Percentiles rank a stretch among this genome's conserved stretches.
Conservation (phyloP, 768 basidiomycete species). For the Tulasnella sp. region DNA sequence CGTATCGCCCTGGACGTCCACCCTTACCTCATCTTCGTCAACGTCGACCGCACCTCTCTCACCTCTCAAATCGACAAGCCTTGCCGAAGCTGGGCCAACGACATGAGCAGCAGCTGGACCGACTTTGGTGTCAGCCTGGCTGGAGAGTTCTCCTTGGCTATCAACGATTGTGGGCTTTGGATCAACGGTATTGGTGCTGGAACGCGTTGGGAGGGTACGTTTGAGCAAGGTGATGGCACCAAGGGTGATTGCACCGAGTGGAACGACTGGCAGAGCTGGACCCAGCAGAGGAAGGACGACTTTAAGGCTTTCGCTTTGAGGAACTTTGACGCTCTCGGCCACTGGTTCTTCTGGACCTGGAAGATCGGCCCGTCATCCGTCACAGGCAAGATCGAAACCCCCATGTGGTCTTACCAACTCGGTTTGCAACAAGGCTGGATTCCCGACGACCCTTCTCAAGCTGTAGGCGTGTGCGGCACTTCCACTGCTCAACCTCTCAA, state of each 20-base stretch:
- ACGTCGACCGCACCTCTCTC: constrained; percentile 56
- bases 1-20: constrained; percentile 76
- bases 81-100: constrained; percentile 61
- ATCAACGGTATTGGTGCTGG: constrained; percentile 46
- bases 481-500: constrained; percentile 33
- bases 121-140: constrained; percentile 73
- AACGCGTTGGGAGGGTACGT: constrained; percentile 82
- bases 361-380: constrained; percentile 82
- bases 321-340: constrained; percentile 90
- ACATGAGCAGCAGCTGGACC: constrained; percentile 65
- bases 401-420: constrained; percentile 90
- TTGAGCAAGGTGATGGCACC: constrained; percentile 28
- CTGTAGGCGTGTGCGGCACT: constrained; percentile 57
- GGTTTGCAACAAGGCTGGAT: constrained; percentile 91
- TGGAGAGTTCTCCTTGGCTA: constrained; percentile 56
- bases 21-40: constrained; percentile 71
- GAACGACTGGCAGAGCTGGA: constrained; percentile 69
- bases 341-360: constrained; percentile 99
- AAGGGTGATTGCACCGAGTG: constrained; percentile 53
- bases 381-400: constrained; percentile 64
- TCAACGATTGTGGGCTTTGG: constrained; percentile 33
- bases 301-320: constrained; percentile 67
- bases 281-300: constrained; percentile 48
- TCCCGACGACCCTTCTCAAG: constrained; percentile 75
- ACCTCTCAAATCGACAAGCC: constrained; percentile 50